Percentiles rank a stretch among this genome's conserved stretches.
Conservation (phyloP, 352 stramenopile species). For the Phytopythium kandeliae region DNA sequence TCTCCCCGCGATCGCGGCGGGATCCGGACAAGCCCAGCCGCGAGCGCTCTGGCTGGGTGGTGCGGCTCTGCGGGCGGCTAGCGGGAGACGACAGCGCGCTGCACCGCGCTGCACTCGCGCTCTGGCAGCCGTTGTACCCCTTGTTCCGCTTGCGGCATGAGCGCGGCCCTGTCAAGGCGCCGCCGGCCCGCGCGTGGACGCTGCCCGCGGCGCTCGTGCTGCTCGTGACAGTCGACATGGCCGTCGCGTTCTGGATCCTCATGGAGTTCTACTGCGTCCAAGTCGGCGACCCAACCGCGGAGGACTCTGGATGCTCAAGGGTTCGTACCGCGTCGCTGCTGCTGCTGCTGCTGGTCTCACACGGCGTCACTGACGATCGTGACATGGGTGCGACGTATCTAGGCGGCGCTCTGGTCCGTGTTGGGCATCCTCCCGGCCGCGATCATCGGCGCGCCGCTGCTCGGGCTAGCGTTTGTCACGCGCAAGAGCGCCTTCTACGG, state of each 20-base stretch:
- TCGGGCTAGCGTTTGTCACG: constrained; percentile 67
- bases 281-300: constrained; percentile 66
- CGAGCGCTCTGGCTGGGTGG: neutral
- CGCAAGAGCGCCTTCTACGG: constrained; percentile 72
- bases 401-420: constrained; percentile 61
- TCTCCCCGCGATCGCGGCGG: constrained; percentile 6
- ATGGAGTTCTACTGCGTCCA: constrained; percentile 87
- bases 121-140: constrained; percentile 47
- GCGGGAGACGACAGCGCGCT: neutral
- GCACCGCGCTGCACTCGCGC: neutral
- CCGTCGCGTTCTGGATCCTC: constrained; percentile 65
- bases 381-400: constrained; percentile 4
- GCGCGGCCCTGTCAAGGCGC: constrained; percentile 6
- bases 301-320: constrained; percentile 69
- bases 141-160: constrained; percentile 60
- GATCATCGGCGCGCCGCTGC: constrained; percentile 46
- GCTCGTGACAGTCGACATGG: constrained; percentile 59
- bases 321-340: constrained; percentile 20
- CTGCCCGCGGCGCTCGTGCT: constrained; percentile 48
- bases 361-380: neutral
- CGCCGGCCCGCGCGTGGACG: constrained; percentile 15
- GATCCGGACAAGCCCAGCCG: neutral
- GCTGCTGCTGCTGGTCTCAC: neutral
- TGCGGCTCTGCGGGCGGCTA: neutral
- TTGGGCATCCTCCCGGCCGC: constrained; percentile 54